Percentiles rank a stretch among this genome's conserved stretches.
Evolutionary conservation across 306 rosid genomes (phyloP).

Genomic region (Mucuna pruriens): DNA sequence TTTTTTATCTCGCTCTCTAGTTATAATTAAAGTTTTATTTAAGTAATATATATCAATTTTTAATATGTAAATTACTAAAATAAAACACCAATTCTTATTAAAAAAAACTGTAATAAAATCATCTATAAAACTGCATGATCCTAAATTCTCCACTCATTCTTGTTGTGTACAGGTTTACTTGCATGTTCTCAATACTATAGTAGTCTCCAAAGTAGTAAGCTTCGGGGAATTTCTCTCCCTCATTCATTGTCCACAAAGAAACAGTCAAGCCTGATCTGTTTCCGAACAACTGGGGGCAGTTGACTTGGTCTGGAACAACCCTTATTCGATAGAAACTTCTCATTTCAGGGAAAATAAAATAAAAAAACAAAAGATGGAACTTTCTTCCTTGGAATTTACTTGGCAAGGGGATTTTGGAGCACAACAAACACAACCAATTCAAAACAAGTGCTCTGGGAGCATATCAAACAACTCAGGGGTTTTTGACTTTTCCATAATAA

Average conservation of each 20-base stretch:
- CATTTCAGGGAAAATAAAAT: neutral
- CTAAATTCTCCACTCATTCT: too few species aligned
- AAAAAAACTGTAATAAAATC: too few species aligned
- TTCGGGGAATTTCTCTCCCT: neutral
- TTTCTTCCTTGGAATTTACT: slow-evolving; percentile 24
- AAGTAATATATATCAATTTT: too few species aligned
- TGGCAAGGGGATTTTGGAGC: neutral
- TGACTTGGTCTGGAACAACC: neutral
- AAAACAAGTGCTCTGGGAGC: neutral
- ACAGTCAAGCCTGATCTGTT: neutral
- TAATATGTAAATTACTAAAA: too few species aligned
- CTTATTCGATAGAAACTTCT: neutral
- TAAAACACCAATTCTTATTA: too few species aligned
- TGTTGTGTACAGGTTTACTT: too few species aligned
- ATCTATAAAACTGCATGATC: too few species aligned
- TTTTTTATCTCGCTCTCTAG: too few species aligned
- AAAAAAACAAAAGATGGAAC: neutral
- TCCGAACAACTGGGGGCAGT: neutral
- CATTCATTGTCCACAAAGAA: neutral
- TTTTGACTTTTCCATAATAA: neutral
- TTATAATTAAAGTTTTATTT: too few species aligned
- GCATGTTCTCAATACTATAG: neutral
- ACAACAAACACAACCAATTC: neutral
- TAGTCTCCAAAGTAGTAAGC: neutral
- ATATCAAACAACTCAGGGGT: too few species aligned